Percentiles rank a stretch among this genome's conserved stretches.
These are phyloP conservation scores for Auricularia heimuer DNA, from an alignment of 768 basidiomycete genomes.

Conservation along the genomic window DNA sequence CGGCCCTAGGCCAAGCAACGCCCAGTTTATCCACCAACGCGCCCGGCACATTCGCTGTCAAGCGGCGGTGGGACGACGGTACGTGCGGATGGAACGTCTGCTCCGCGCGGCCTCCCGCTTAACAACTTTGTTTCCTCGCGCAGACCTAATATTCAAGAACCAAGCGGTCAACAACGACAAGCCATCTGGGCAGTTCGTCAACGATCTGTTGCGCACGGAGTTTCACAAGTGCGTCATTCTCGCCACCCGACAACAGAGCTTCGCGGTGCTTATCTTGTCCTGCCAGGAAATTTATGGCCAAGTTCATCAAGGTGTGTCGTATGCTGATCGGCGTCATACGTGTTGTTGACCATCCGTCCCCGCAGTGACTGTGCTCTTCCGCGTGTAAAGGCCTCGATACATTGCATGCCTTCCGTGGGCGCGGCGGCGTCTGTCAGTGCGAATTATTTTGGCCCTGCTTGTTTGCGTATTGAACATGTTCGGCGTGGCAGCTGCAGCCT, in stretches of 20 bases:
- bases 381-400: no score
- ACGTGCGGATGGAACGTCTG: slow-evolving; percentile 13
- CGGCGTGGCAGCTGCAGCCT: no score
- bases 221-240: slow-evolving; percentile 69
- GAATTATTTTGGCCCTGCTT: no score
- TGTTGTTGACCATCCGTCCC: not conserved
- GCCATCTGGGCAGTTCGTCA: slow-evolving; percentile 75
- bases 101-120: slow-evolving; percentile 6
- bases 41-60: slow-evolving; percentile 74
- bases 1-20: slow-evolving; percentile 53
- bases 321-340: not conserved
- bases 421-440: no score
- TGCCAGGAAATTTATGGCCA: slow-evolving; percentile 80
- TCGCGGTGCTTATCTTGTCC: not conserved
- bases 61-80: slow-evolving; percentile 95
- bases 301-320: slow-evolving; percentile 68
- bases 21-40: slow-evolving; percentile 29
- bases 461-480: no score
- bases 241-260: not conserved
- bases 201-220: slow-evolving; percentile 87
- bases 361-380: not conserved
- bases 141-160: slow-evolving; percentile 97
- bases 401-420: no score
- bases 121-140: slow-evolving; percentile 9
- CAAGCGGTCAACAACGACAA: slow-evolving; percentile 71